phyloP scores from a whole-genome alignment of 768 basidiomycete species.

The Lactarius sanguifluus region DNA sequence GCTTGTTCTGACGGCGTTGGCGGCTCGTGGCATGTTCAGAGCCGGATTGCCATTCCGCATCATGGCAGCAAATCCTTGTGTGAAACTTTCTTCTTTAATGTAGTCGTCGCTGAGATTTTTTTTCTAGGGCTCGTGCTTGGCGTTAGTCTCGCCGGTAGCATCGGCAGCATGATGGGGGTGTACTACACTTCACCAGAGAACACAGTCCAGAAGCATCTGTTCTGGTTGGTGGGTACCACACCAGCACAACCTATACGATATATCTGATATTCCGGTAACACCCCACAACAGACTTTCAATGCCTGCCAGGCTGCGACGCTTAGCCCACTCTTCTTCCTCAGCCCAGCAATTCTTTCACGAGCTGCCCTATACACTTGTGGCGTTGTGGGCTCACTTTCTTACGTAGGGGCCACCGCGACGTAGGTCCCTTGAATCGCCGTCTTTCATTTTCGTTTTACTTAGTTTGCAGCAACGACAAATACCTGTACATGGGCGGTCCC shows the following conservation, averaged over 20 bases:
- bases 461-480: slow-evolving; percentile 63
- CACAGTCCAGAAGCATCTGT: slow-evolving; percentile 70
- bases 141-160: slow-evolving; percentile 72
- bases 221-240: slow-evolving; percentile 64
- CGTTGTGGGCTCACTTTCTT: slow-evolving; percentile 81
- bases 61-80: slow-evolving; percentile 84
- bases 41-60: slow-evolving; percentile 61
- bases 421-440: slow-evolving; percentile 34
- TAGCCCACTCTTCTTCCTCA: slow-evolving; percentile 86
- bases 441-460: slow-evolving; percentile 4
- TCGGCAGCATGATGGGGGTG: slow-evolving; percentile 84
- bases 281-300: slow-evolving; percentile 64
- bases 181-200: slow-evolving; percentile 78
- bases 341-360: slow-evolving; percentile 79
- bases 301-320: slow-evolving; percentile 83
- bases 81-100: slow-evolving; percentile 29
- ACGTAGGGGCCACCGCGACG: slow-evolving; percentile 87
- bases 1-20: slow-evolving; percentile 69
- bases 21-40: slow-evolving; percentile 75
- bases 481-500: slow-evolving; percentile 82
- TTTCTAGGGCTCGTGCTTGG: slow-evolving; percentile 74
- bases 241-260: slow-evolving; percentile 1
- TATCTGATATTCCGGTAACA: not conserved
- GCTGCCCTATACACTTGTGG: slow-evolving; percentile 88
- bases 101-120: not conserved